Base-by-base conservation (phyloP, 2,329 filamentous ascomycete genomes). In the Apiospora marii region DNA sequence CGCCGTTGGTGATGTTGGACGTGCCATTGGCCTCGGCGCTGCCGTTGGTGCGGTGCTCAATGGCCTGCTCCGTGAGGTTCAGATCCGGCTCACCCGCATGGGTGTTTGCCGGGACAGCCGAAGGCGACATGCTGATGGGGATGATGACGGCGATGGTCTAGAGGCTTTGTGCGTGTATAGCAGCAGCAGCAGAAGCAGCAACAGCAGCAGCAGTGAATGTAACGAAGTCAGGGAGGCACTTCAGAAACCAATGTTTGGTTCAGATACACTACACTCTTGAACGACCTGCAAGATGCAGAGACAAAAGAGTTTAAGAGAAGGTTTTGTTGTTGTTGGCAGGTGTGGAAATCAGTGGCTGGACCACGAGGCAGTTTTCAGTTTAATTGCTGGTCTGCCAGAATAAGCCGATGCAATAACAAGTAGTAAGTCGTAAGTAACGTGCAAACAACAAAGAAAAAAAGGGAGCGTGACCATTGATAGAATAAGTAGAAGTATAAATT, bases 11-110 rank as follows among this genome's bases (percentile, higher is more conserved):
- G 58, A 69, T 70, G 44, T 82, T 81, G 78, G 76, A 64, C 51
- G 69, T 74, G 67, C 75, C 73, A 51, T 81, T 81, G 77, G 80
- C 70, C 61, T 80, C 69, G 51, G 75, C 78, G 71, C 76, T 76
- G 74, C 79, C 79, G 43, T 82, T 79, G 75, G 87, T 81, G 77
- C 88, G 88, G 79, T 87, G 84, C 76, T 86, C 82, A 72, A 90
- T 81, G 75, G 87, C 87, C 24, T 85, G 83, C 70, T 87, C 84
- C 49, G 86, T 88, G 75, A 90, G 83, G 81, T 88, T 85, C 75
- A 86, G 76, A 69, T 87, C 86, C 75, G 87, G 85, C 72, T 83
- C 81, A 72, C 82, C 80, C 49, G 77, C 76, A 67, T 81, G 80
- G 71, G 81, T 80, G 68, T 84, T 84, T 74, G 84, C 80, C 51